Base-by-base conservation (phyloP, 805 yeast genomes). In the Candida ipomoeae region DNA sequence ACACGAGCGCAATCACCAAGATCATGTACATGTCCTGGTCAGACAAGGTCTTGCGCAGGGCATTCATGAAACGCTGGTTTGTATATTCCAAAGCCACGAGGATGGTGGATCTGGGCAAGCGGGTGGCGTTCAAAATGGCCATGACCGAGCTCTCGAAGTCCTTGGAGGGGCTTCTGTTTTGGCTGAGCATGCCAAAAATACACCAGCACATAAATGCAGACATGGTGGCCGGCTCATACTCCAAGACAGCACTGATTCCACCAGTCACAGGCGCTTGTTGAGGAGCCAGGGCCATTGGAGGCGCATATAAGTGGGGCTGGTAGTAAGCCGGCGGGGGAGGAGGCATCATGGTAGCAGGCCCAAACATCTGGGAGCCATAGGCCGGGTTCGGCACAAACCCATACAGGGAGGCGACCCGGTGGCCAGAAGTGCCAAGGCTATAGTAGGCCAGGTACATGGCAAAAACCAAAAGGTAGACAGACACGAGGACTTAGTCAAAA, bases 81-180 rank as follows among this genome's bases (percentile, higher is more conserved):
- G 91, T 71, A 63, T 87, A 89, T 58, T 89, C 88, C 61, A 90
- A 73, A 17, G 96, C 84, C 61, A 91, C 75, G 33, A 90, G 74
- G 39, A 94, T 78, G 15, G 98, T 87, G 2, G 89, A 80, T 56
- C 84, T 80, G 31, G 97, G 96, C 58, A 92, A 74, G 57, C 98
- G 81, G 3, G 97, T 94, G 11, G 97, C 95, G 50, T 84, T 78
- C 53, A 92, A 73, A 2, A 92, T 91, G 38, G 85, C 79, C 49
- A 78, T 75, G 17, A 89, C 72, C 55, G 82, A 82, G 52, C 73
- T 71, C 58, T 78, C 81, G 66, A 87, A 85, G 39, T 78, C 74
- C 40, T 65, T 65, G 20, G 78, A 56, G n/a, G 84, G 73, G 46
- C 56, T 65, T 33, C 68, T 55, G 39, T 59, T 66, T 60, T 82